Evolutionary conservation across 2,329 filamentous ascomycete species (phyloP).

Genomic region (Cephalotrichum gorgonifer): DNA sequence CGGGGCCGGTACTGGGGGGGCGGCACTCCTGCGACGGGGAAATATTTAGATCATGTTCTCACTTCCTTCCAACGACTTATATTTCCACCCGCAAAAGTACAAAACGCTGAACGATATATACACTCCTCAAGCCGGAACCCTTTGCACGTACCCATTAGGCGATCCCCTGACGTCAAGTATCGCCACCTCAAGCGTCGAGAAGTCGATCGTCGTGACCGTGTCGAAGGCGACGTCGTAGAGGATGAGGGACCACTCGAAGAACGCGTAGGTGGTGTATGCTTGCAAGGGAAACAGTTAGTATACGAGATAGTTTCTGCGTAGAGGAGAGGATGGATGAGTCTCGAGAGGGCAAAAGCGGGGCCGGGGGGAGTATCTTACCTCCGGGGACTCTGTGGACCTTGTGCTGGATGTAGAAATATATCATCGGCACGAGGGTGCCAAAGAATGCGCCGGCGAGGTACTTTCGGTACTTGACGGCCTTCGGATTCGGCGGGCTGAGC

Average conservation of each 20-base stretch:
- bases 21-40: neutral
- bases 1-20: neutral
- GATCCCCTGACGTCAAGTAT: slow-evolving; percentile 81
- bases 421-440: slow-evolving; percentile 74
- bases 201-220: slow-evolving; percentile 87
- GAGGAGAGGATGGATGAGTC: neutral
- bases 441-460: slow-evolving; percentile 78
- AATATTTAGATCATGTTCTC: neutral
- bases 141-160: slow-evolving; percentile 96
- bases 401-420: slow-evolving; percentile 98
- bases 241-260: slow-evolving; percentile 95
- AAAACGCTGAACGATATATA: neutral
- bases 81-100: neutral
- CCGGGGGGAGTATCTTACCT: slow-evolving; percentile 47
- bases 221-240: slow-evolving; percentile 95
- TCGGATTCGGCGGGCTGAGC: slow-evolving; percentile 74
- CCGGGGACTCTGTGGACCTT: slow-evolving; percentile 91
- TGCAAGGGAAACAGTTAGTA: slow-evolving; percentile 4
- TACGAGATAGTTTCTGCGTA: neutral
- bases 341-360: slow-evolving; percentile 6
- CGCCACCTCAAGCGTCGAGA: slow-evolving; percentile 76
- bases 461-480: slow-evolving; percentile 81
- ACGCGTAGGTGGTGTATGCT: slow-evolving; percentile 97
- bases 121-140: slow-evolving; percentile 58
- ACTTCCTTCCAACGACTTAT: neutral